phyloP scores from a whole-genome alignment of 2,329 filamentous ascomycete species.

The Diplodia intermedia region DNA sequence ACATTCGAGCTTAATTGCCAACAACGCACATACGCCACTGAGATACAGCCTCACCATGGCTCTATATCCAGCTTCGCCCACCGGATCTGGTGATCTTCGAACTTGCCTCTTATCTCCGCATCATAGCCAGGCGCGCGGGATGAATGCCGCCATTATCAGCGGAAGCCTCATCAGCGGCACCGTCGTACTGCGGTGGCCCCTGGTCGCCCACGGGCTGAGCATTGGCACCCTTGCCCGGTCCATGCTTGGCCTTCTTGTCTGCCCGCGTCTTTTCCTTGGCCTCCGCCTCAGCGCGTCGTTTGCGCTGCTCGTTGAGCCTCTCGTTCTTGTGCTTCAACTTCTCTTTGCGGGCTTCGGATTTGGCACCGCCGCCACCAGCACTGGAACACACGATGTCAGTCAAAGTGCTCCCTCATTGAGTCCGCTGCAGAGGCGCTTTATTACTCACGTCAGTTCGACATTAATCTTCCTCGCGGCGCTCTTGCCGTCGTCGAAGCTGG shows the following conservation, averaged over 20 bases:
- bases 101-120: slow-evolving; percentile 36
- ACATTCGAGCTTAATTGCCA: not conserved
- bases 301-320: slow-evolving; percentile 76
- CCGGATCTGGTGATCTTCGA: not conserved
- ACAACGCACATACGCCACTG: not conserved
- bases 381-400: slow-evolving; percentile 51
- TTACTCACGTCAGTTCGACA: slow-evolving; percentile 82
- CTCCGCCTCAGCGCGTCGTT: slow-evolving; percentile 58
- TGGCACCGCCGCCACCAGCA: slow-evolving; percentile 86
- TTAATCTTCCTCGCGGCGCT: slow-evolving; percentile 79
- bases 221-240: slow-evolving; percentile 24
- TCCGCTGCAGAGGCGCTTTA: not conserved
- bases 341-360: slow-evolving; percentile 71
- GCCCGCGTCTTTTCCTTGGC: slow-evolving; percentile 54
- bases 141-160: slow-evolving; percentile 45
- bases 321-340: slow-evolving; percentile 87
- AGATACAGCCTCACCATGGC: no score
- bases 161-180: slow-evolving; percentile 6
- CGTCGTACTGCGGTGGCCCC: slow-evolving; percentile 38
- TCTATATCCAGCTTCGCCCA: slow-evolving; percentile 1
- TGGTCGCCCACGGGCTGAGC: slow-evolving; percentile 36
- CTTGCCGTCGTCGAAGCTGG: slow-evolving; percentile 69
- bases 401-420: slow-evolving; percentile 3
- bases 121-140: slow-evolving; percentile 47
- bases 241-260: slow-evolving; percentile 47